Percentiles rank a stretch among this genome's conserved stretches.
phyloP scores from a whole-genome alignment of 495 filamentous ascomycete species.

The Sordaria brevicollis region DNA sequence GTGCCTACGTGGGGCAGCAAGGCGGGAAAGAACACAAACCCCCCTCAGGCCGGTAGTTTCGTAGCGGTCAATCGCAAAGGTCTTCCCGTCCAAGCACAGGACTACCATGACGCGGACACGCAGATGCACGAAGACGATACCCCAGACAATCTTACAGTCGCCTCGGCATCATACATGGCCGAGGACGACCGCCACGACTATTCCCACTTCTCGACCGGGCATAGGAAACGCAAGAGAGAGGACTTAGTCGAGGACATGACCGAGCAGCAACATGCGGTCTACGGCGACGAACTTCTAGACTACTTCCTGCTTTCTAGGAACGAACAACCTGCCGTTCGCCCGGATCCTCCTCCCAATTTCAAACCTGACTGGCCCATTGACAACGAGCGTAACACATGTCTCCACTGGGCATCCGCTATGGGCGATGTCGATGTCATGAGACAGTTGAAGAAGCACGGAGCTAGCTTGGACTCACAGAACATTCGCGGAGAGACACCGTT shows the following conservation, averaged over 20 bases:
- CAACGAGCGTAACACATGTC: conserved; percentile 73
- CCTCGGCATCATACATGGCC: conserved; percentile 70
- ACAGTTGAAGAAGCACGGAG: conserved; percentile 67
- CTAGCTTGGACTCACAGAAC: conserved; percentile 56
- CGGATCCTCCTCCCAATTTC: conserved; percentile 70
- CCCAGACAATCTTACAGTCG: conserved; percentile 67
- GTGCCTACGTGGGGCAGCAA: conserved; percentile 43
- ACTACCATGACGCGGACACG: conserved; percentile 37
- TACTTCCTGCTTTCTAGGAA: conserved; percentile 82
- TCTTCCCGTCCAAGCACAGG: conserved; percentile 23
- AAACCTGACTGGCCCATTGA: conserved; percentile 84
- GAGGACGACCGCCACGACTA: conserved; percentile 66
- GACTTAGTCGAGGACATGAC: conserved; percentile 53
- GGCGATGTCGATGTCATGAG: conserved; percentile 86
- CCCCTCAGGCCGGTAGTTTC: conserved; percentile 9
- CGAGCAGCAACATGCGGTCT: conserved; percentile 78
- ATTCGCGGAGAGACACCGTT: conserved; percentile 83
- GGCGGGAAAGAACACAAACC: conserved; percentile 11
- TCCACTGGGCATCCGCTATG: conserved; percentile 99
- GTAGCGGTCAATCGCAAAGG: conserved; percentile 20
- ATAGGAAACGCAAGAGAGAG: conserved; percentile 71
- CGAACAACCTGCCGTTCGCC: conserved; percentile 55
- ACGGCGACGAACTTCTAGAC: conserved; percentile 83
- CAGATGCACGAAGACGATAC: conserved; percentile 73
- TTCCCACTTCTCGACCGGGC: conserved; percentile 54